phyloP scores from a whole-genome alignment of 352 stramenopile species.

The Stramenopiles sp. region DNA sequence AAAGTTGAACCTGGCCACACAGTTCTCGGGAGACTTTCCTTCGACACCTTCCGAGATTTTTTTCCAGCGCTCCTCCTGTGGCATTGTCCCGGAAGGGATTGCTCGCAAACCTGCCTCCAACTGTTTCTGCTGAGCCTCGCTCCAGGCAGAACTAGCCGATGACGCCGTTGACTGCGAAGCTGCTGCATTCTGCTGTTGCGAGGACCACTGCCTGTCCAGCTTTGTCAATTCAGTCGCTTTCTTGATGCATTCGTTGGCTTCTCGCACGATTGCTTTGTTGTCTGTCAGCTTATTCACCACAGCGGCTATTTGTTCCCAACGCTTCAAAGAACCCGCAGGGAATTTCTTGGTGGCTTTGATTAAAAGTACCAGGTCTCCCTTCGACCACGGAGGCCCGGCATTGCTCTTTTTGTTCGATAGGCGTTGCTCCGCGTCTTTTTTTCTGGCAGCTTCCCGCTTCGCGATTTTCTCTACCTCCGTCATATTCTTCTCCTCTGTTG shows the following conservation, averaged over 20 bases:
- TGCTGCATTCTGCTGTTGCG: conserved; percentile 52
- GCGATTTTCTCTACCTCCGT: too few relatives aligned
- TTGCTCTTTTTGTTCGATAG: conserved; percentile 25
- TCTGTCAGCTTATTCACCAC: conserved; percentile 48
- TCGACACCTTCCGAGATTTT: conserved; percentile 45
- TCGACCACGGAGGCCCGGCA: conserved; percentile 34
- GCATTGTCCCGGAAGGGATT: conserved; percentile 46
- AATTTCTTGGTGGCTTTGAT: conserved; percentile 59
- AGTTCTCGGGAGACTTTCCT: conserved; percentile 68
- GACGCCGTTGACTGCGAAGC: too few relatives aligned
- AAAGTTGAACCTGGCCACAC: conserved; percentile 56
- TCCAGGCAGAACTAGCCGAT: too few relatives aligned
- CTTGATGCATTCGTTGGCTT: conserved; percentile 59
- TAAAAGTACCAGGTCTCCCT: conserved; percentile 46
- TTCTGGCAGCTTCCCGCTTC: too few relatives aligned
- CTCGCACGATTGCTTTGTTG: conserved; percentile 34
- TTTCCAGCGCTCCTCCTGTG: conserved; percentile 73
- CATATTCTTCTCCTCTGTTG: too few relatives aligned
- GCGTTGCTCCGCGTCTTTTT: too few relatives aligned
- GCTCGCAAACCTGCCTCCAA: conserved; percentile 44
- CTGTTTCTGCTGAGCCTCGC: too few relatives aligned
- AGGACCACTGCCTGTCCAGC: conserved; percentile 31
- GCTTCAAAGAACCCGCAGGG: conserved; percentile 41
- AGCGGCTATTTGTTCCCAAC: conserved; percentile 51
- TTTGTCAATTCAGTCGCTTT: conserved; percentile 19